Base-by-base conservation (phyloP, 208 protist species). In the Kentomonas sorsogonicus region DNA sequence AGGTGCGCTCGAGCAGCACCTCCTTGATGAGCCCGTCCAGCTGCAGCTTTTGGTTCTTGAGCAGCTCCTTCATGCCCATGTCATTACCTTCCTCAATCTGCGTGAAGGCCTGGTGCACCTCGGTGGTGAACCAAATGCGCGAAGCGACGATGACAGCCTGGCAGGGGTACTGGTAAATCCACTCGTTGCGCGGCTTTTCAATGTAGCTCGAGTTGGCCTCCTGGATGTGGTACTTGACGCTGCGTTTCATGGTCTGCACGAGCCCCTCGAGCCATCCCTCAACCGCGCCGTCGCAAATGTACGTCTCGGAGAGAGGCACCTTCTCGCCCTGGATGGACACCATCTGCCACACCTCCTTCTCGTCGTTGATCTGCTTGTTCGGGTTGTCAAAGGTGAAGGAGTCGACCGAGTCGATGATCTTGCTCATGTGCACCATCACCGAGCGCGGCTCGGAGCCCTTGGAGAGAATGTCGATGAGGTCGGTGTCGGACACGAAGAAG, bases 61-160 rank as follows among this genome's bases (percentile, higher is more conserved):
- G 78, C 68, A 97, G 97, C 40, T 99, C 97, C 72, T 98, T 98
- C 77, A 99, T 82, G 34, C 97, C 97, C 55, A 90, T 92, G 68
- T 99, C 97, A 64, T 98, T 98, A 46, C 97, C 97, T 58, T 99
- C 97, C 65, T 98, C 96, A 41, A 98, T 89, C 66, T 96, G 94
- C 58, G 97, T 96, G 72, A 99, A 99, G n/a, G 95, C 93, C 38
- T 97, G 79, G 63, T 98, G 92, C 38, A 98, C 95, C 63, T 99
- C 97, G 23, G 92, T 92, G 16, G 97, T 98, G 85, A 97, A 99
- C 86, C 95, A 97, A 48, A 99, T 98, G 68, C 96, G 96, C 13
- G 88, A 95, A 16, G 91, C 93, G 0, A 97, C 92, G 44, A 98
- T 89, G 52, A 96, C 74, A 2, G 97, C 92, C 85, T 99, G 96